These are phyloP conservation scores for Penicillium rolfsii DNA, from an alignment of 2,329 filamentous ascomycete species.

Conservation along the genomic window DNA sequence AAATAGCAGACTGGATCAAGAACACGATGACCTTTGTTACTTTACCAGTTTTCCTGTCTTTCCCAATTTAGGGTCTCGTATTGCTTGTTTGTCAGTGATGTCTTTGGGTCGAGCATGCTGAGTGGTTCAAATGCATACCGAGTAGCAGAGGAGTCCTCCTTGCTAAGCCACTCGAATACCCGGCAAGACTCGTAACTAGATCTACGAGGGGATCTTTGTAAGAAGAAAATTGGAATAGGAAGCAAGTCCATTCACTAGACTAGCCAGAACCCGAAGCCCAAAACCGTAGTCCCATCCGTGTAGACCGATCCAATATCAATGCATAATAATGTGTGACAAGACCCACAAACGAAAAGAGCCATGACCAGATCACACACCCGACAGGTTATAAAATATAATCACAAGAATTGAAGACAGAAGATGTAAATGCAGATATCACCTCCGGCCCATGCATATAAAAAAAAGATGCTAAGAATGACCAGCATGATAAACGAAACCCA, in stretches of 20 bases:
- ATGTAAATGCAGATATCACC: slow-evolving; percentile 21
- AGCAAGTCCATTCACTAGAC: slow-evolving; percentile 21
- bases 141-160: neutral
- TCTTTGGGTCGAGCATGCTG: too few species aligned
- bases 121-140: too few species aligned
- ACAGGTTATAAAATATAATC: slow-evolving; percentile 6
- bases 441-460: slow-evolving; percentile 25
- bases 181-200: neutral
- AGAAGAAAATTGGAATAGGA: neutral
- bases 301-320: slow-evolving; percentile 33
- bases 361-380: slow-evolving; percentile 18
- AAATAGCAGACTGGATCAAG: too few species aligned
- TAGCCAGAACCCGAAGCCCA: slow-evolving; percentile 6
- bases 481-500: slow-evolving; percentile 7
- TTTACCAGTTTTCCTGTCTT: too few species aligned
- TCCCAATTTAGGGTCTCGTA: too few species aligned
- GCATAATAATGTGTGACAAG: slow-evolving; percentile 24
- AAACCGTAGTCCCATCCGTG: slow-evolving; percentile 23
- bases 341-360: slow-evolving; percentile 14
- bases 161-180: neutral
- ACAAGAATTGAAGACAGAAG: slow-evolving; percentile 2
- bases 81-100: too few species aligned
- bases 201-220: neutral
- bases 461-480: slow-evolving; percentile 23
- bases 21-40: too few species aligned